A percentile compares a stretch with the other conserved stretches of the same genome.
These are phyloP conservation scores for Lepidium didymum DNA, from an alignment of 345 rosid genomes.

Conservation along the genomic window DNA sequence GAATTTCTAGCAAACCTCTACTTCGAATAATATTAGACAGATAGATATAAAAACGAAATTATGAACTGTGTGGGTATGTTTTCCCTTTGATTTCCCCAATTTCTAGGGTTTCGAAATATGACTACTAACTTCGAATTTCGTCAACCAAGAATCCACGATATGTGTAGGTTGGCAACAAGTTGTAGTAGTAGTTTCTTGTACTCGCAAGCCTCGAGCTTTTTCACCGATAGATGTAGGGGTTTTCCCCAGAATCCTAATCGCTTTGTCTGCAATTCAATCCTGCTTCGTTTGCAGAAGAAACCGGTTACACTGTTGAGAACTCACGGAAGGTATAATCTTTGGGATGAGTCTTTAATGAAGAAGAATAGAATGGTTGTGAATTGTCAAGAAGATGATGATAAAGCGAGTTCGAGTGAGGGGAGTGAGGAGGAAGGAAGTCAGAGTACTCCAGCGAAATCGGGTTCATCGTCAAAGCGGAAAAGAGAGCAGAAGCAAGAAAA, in stretches of 20 bases:
- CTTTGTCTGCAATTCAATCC: slow-evolving; percentile 21
- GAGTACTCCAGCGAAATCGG: slow-evolving; percentile 25
- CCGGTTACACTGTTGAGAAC: background rate
- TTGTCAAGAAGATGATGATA: slow-evolving; percentile 66
- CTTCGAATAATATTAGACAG: background rate
- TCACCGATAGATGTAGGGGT: slow-evolving; percentile 35
- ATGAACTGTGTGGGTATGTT: background rate
- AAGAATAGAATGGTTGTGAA: slow-evolving; percentile 38
- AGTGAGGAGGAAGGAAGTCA: slow-evolving; percentile 29
- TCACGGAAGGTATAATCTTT: slow-evolving; percentile 19
- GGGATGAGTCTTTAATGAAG: slow-evolving; percentile 30
- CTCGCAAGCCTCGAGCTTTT: slow-evolving; percentile 32
- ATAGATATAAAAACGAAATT: background rate
- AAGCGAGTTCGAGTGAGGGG: slow-evolving; percentile 33
- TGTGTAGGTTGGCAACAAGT: slow-evolving; percentile 8
- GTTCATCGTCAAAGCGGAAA: slow-evolving; percentile 39
- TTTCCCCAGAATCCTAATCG: slow-evolving; percentile 31
- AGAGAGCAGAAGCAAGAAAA: slow-evolving; percentile 45
- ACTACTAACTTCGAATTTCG: slow-evolving; percentile 34
- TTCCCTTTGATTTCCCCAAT: slow-evolving; percentile 5
- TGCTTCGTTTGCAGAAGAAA: slow-evolving; percentile 22
- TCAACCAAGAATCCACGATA: slow-evolving; percentile 30
- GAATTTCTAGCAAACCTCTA: slow-evolving; percentile 2
- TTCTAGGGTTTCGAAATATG: slow-evolving; percentile 43
- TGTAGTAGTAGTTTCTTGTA: slow-evolving; percentile 27